Conservation (phyloP, 192 early-diverging fungal species). For the Podila minutissima region DNA sequence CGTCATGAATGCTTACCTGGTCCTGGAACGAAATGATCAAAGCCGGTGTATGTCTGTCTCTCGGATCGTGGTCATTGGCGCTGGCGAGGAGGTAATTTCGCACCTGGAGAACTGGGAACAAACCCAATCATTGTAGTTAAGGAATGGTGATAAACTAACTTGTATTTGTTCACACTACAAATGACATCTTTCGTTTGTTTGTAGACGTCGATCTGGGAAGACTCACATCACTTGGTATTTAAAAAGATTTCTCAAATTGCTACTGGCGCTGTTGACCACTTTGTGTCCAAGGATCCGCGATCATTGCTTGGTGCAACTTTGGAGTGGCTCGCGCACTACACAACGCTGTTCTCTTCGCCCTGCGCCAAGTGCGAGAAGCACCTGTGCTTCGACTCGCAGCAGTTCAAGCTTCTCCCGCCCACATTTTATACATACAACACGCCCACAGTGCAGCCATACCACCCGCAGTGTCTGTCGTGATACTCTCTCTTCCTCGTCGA, state of each 20-base stretch:
- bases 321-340: not conserved
- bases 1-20: slow-evolving; percentile 31
- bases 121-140: not conserved
- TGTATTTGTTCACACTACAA: not conserved
- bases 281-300: not conserved
- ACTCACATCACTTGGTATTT: slow-evolving; percentile 1
- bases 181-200: not conserved
- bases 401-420: slow-evolving; percentile 58
- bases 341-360: not conserved
- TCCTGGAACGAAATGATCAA: slow-evolving; percentile 31
- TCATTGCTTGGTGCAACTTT: not conserved
- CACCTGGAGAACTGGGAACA: too few relatives aligned
- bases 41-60: slow-evolving; percentile 29
- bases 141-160: not conserved
- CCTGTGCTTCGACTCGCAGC: slow-evolving; percentile 57
- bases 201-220: slow-evolving; percentile 2
- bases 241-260: not conserved
- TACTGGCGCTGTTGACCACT: not conserved
- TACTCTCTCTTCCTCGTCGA: not conserved
- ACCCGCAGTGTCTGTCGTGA: slow-evolving; percentile 31
- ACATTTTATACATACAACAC: slow-evolving; percentile 50
- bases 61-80: slow-evolving; percentile 34
- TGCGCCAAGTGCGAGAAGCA: slow-evolving; percentile 36
- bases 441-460: slow-evolving; percentile 16
- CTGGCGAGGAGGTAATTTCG: slow-evolving; percentile 35